A percentile compares a stretch with the other conserved stretches of the same genome.
Evolutionary conservation across 768 basidiomycete species (phyloP).

Genomic region (Pholiota microspora): DNA sequence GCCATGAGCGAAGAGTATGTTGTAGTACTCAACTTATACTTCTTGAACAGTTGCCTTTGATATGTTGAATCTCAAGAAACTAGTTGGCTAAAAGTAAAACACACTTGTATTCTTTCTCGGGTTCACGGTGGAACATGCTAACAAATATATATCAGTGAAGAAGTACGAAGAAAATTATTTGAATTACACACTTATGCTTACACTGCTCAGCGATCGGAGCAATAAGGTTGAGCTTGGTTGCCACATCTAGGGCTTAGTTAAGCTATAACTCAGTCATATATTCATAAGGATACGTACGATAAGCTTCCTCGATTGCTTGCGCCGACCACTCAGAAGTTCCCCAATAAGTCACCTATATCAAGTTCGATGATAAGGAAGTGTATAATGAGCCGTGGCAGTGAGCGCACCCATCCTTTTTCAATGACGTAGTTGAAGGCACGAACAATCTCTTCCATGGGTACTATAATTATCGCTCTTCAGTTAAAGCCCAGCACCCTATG

Average conservation of each 20-base stretch:
- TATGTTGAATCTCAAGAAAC: neutral
- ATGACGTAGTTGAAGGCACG: constrained; percentile 76
- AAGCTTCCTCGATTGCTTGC: constrained; percentile 61
- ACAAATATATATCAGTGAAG: constrained; percentile 1
- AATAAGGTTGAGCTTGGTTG: constrained; percentile 61
- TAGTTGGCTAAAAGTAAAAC: constrained; percentile 13
- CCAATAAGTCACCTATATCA: constrained; percentile 58
- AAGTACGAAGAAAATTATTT: neutral
- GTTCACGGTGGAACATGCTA: constrained; percentile 77
- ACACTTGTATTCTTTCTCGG: constrained; percentile 74
- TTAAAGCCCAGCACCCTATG: neutral
- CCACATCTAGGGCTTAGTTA: constrained; percentile 60
- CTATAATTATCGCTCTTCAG: constrained; percentile 18
- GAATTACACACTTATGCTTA: constrained; percentile 51
- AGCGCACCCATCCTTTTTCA: constrained; percentile 56
- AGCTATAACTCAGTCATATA: too few relatives aligned
- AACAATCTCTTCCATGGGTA: constrained; percentile 71
- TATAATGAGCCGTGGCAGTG: neutral
- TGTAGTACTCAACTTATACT: constrained; percentile 66
- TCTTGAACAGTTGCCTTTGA: constrained; percentile 53
- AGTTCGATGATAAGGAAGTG: neutral
- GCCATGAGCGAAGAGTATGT: constrained; percentile 70
- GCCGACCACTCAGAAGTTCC: constrained; percentile 78
- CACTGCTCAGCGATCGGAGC: constrained; percentile 77
- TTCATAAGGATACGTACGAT: constrained; percentile 40